A percentile compares a stretch with the other conserved stretches of the same genome.
Conservation (phyloP, 78 protist genomes). For the Dictyostelium intermedium region DNA sequence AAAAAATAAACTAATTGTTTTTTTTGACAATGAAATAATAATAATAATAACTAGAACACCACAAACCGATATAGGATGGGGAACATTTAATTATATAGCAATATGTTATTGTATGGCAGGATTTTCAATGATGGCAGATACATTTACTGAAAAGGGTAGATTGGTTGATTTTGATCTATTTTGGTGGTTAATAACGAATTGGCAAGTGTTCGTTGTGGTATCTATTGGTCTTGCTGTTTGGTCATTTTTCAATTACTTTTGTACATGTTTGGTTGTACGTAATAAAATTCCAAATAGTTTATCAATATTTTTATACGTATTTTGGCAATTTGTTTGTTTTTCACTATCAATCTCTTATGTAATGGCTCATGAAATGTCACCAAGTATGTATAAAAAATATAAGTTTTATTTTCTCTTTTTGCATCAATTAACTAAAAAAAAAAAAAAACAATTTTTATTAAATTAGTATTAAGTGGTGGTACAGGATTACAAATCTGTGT, state of each 20-base stretch:
- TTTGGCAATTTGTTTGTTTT: conserved; percentile 48
- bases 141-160: not conserved
- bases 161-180: conserved; percentile 25
- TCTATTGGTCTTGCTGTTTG: not conserved
- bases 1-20: not conserved
- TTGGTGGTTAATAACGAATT: conserved; percentile 10
- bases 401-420: not conserved
- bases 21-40: not conserved
- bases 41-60: conserved; percentile 1
- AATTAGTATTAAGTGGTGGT: conserved; percentile 64
- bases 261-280: conserved; percentile 14
- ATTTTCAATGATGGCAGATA: conserved; percentile 71
- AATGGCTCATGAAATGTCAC: conserved; percentile 43
- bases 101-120: conserved; percentile 67
- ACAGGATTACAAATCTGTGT: conserved; percentile 69
- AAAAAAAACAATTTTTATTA: not conserved
- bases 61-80: conserved; percentile 57
- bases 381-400: conserved; percentile 27
- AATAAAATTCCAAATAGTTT: not conserved
- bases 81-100: conserved; percentile 70
- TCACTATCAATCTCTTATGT: not conserved
- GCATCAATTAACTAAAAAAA: not conserved
- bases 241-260: conserved; percentile 30
- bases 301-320: conserved; percentile 27
- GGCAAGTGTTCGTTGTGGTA: not conserved